Evolutionary conservation across 2,329 filamentous ascomycete genomes (phyloP).

Genomic region (Clathrospora elynae): DNA sequence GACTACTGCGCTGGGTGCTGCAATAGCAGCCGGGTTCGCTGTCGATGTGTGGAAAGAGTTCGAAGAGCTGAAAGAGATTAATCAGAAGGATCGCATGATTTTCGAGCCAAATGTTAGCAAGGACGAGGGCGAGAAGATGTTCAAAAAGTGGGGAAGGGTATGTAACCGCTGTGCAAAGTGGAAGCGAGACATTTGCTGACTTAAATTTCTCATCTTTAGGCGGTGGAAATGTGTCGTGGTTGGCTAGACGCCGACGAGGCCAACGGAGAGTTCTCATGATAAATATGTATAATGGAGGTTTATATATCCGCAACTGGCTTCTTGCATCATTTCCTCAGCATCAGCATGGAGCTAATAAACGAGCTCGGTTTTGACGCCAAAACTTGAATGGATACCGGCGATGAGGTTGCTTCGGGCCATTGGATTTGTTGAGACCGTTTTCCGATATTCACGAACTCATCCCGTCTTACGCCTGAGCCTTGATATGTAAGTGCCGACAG

Average conservation of each 20-base stretch:
- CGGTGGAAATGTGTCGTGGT: conserved; percentile 77
- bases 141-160: conserved; percentile 70
- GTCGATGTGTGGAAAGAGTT: conserved; percentile 78
- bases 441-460: not conserved
- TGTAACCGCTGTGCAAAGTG: not conserved
- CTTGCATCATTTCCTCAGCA: conserved; percentile 16
- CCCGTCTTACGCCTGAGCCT: not conserved
- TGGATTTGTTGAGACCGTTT: conserved; percentile 2
- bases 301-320: conserved; percentile 31
- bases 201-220: conserved; percentile 38
- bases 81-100: conserved; percentile 68
- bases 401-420: conserved; percentile 3
- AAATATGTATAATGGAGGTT: conserved; percentile 28
- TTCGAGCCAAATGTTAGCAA: conserved; percentile 70
- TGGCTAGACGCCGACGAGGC: conserved; percentile 62
- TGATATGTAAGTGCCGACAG: not conserved
- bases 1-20: conserved; percentile 85
- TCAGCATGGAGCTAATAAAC: conserved; percentile 3
- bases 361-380: not conserved
- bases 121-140: conserved; percentile 65
- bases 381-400: conserved; percentile 1
- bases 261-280: conserved; percentile 40
- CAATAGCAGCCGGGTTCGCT: conserved; percentile 87
- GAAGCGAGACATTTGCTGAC: conserved; percentile 10
- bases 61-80: conserved; percentile 73